These are phyloP conservation scores for Penicillium sclerotiorum DNA, from an alignment of 2,329 filamentous ascomycete genomes.

Conservation along the genomic window DNA sequence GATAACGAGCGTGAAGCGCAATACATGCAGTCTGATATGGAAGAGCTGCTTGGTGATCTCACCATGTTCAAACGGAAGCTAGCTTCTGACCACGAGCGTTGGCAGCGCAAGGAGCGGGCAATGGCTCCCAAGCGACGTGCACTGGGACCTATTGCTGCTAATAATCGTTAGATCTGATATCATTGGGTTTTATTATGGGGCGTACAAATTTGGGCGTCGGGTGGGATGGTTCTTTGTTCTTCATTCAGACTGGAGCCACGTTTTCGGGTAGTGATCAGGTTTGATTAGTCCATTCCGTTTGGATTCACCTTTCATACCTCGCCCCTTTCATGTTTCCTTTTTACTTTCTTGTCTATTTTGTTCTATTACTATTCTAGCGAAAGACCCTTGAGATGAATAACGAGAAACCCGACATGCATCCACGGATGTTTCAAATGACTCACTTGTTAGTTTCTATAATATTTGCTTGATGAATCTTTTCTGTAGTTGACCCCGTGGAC, in stretches of 20 bases:
- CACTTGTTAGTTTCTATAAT: too few relatives aligned
- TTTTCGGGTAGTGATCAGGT: background rate
- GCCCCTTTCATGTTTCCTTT: background rate
- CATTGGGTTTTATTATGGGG: constrained; percentile 6
- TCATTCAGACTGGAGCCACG: constrained; percentile 12
- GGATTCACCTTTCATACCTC: background rate
- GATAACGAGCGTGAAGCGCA: constrained; percentile 49
- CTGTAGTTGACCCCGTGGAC: too few relatives aligned
- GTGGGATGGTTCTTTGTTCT: constrained; percentile 14
- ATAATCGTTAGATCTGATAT: constrained; percentile 26
- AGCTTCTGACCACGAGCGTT: constrained; percentile 66
- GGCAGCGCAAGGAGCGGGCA: constrained; percentile 31
- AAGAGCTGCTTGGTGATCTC: constrained; percentile 78
- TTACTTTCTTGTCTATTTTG: constrained; percentile 17
- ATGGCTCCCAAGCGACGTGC: constrained; percentile 32
- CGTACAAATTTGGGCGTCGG: constrained; percentile 22
- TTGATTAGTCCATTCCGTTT: constrained; percentile 1
- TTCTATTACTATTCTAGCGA: constrained; percentile 23
- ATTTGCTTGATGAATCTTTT: too few relatives aligned
- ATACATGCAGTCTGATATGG: constrained; percentile 81
- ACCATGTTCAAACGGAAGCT: constrained; percentile 83
- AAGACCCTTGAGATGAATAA: constrained; percentile 27
- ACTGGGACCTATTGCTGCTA: constrained; percentile 32
- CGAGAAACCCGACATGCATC: constrained; percentile 21
- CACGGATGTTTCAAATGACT: constrained; percentile 11